Base-by-base conservation (phyloP, 106 monocot genomes). In the Dactylorhiza incarnata region DNA sequence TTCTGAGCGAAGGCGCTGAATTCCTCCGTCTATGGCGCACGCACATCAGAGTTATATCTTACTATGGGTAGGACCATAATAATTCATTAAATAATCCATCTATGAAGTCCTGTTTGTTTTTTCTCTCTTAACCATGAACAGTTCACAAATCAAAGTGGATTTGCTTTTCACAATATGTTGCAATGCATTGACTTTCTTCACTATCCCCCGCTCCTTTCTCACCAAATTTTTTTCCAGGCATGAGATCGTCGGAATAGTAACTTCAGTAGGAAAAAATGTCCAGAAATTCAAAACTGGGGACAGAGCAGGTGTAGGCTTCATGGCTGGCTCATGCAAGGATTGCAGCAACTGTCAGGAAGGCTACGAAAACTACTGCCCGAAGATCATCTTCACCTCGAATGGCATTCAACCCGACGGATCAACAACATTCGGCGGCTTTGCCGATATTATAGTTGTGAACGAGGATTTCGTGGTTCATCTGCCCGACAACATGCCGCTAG, bases 241-340 rank as follows among this genome's bases (percentile, higher is more conserved):
- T 74, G 84, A 87, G 59, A 76, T 84, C 49, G 81, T 78, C 5
- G 87, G 87, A 9, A 49, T 56, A 29, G 87, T 84, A 67, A 78
- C 78, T 43, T 74, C 74, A 45, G 83, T 76, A 4, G 86, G 86
- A 22, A 7, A n/a, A 53, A 77, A 75, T 2, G 87, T 81, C 6
- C 37, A 61, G 15, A 87, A 78, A 49, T 81, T 87, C 73, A 84
- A 78, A 78, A 72, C 68, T 55, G 87, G 87, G 54, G 87, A 84
- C 68, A 83, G 26, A 63, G 78, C 81, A 22, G 87, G 87, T 13
- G 66, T 66, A 37, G 37, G 66, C 19, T 66, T 13, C 13, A 10
- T 66, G 29, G 66, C 29, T 37, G 66, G 13, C 29, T 26, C 29
- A 23, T 66, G 66, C 66, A 37, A 37, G 2, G 29, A 66, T 5